Percentiles rank a stretch among this genome's conserved stretches.
phyloP scores from a whole-genome alignment of 1,284 basidiomycete genomes.

The Moesziomyces antarcticus region DNA sequence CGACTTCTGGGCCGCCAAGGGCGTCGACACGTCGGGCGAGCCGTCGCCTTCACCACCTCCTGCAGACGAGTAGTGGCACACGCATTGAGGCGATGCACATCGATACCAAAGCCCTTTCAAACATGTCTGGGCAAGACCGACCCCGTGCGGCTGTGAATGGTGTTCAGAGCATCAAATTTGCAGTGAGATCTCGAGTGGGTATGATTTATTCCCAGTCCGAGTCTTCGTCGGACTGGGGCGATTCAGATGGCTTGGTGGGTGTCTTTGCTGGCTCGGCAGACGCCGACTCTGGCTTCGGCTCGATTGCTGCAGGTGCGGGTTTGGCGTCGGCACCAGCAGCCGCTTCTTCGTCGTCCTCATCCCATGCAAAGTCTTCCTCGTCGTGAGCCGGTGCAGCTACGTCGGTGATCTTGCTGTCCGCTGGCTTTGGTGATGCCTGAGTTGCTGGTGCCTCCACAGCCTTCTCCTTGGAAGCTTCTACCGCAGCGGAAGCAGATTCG shows the following conservation, averaged over 20 bases:
- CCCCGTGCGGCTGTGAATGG: no score
- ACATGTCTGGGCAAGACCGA: no score
- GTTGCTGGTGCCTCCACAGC: not conserved
- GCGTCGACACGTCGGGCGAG: constrained; percentile 21
- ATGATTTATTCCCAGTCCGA: constrained; percentile 54
- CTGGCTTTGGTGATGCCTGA: not conserved
- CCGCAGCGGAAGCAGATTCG: not conserved
- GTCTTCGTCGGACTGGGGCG: constrained; percentile 43
- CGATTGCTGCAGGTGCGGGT: no score
- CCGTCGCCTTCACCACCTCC: constrained; percentile 33
- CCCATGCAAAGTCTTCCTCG: constrained; percentile 59
- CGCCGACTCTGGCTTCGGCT: constrained; percentile 3
- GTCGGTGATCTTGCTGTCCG: constrained; percentile 18
- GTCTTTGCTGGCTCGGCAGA: not conserved
- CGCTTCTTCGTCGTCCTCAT: constrained; percentile 51
- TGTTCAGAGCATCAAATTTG: no score
- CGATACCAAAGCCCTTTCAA: no score
- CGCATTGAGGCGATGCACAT: no score
- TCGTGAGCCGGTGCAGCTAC: constrained; percentile 3
- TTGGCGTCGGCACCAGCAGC: constrained; percentile 16
- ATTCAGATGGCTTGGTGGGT: not conserved
- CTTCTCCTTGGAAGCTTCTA: not conserved
- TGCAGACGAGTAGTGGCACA: not conserved
- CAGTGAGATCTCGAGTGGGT: no score
- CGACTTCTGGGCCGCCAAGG: constrained; percentile 44